Percentiles rank a stretch among this genome's conserved stretches.
These are phyloP conservation scores for Rubroshorea leprosula DNA, from an alignment of 345 rosid genomes.

Conservation along the genomic window DNA sequence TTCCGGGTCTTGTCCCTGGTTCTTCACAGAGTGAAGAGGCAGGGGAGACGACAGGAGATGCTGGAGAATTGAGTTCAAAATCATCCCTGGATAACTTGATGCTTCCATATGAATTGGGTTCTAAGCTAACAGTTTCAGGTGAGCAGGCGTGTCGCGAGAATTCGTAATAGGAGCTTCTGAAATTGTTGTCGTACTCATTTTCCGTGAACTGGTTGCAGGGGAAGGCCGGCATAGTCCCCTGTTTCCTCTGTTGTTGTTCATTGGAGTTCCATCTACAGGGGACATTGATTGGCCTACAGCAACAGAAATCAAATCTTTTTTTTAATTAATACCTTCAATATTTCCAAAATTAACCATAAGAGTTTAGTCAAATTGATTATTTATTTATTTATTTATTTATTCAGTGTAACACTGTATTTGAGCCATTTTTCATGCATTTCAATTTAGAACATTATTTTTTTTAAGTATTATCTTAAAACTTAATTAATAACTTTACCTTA, in stretches of 20 bases:
- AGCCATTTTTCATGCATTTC: too few relatives aligned
- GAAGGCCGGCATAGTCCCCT: slow-evolving; percentile 30
- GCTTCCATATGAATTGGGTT: slow-evolving; percentile 49
- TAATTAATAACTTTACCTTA: too few relatives aligned
- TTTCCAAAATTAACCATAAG: too few relatives aligned
- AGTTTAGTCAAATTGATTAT: too few relatives aligned
- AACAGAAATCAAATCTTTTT: too few relatives aligned
- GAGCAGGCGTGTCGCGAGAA: slow-evolving; percentile 45
- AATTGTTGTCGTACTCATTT: slow-evolving; percentile 25
- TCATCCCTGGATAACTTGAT: slow-evolving; percentile 40
- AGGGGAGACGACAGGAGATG: slow-evolving; percentile 41
- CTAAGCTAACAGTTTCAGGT: slow-evolving; percentile 61
- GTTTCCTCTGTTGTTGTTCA: slow-evolving; percentile 26
- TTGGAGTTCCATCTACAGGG: slow-evolving; percentile 67
- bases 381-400: too few relatives aligned
- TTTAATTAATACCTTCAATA: too few relatives aligned
- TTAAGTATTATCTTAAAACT: too few relatives aligned
- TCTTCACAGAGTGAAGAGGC: slow-evolving; percentile 62
- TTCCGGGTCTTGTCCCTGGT: slow-evolving; percentile 18
- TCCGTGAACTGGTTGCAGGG: slow-evolving; percentile 31
- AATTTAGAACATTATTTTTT: too few relatives aligned
- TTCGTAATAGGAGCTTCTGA: slow-evolving; percentile 29
- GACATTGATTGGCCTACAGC: slow-evolving; percentile 63
- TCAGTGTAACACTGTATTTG: too few relatives aligned
- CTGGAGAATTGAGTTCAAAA: slow-evolving; percentile 58